Evolutionary conservation across 75 land plant species (phyloP).

Genomic region (Cunninghamia lanceolata): DNA sequence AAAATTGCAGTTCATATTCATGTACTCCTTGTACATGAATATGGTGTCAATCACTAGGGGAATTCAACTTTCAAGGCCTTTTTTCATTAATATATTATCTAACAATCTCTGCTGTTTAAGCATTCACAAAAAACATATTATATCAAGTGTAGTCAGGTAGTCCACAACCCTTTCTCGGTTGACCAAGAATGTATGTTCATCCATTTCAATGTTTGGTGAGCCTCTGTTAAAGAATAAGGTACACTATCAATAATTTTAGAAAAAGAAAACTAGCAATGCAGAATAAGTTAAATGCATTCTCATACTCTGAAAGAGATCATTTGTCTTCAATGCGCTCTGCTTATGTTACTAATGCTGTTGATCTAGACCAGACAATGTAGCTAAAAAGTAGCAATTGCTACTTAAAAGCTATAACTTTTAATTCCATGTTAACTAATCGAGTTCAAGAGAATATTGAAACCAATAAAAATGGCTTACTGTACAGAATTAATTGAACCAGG

Average conservation of each 20-base stretch:
- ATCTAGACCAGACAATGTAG: not conserved
- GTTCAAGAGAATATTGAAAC: no score
- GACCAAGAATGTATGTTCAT: slow-evolving; percentile 44
- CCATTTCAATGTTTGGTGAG: slow-evolving; percentile 55
- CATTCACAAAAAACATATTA: no score
- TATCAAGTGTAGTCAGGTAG: slow-evolving; percentile 30
- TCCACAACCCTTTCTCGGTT: slow-evolving; percentile 47
- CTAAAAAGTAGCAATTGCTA: not conserved
- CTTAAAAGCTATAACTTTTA: not conserved
- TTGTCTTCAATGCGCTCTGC: not conserved
- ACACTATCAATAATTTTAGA: not conserved
- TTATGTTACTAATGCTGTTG: not conserved
- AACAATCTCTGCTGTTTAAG: no score
- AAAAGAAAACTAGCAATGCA: not conserved
- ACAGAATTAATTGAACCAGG: no score
- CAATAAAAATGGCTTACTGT: no score
- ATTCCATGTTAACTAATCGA: no score
- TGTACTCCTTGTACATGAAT: not conserved
- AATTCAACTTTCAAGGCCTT: no score
- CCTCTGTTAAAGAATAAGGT: slow-evolving; percentile 17
- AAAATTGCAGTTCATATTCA: not conserved
- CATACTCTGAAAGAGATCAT: not conserved
- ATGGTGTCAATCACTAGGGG: not conserved
- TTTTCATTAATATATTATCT: no score
- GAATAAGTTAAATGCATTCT: not conserved